Evolutionary conservation across 345 rosid genomes (phyloP).

Genomic region (Arabidopsis suecica): DNA sequence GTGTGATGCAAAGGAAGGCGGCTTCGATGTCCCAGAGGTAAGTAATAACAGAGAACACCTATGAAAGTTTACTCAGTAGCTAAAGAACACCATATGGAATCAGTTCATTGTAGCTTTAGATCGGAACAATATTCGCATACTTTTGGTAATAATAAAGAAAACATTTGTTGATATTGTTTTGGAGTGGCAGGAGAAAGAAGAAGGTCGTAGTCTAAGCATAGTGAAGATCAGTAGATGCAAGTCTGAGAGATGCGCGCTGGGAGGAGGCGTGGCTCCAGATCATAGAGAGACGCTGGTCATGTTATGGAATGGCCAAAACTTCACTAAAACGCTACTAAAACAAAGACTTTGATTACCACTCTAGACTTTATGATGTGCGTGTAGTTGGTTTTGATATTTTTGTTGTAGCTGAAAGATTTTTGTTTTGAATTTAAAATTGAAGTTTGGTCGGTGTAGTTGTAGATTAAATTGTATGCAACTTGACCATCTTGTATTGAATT

Average conservation of each 20-base stretch:
- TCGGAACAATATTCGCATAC: slow-evolving; percentile 10
- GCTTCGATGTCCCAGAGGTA: slow-evolving; percentile 69
- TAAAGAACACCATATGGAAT: neutral
- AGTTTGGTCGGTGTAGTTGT: neutral
- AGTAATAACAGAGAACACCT: slow-evolving; percentile 33
- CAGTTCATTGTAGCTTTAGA: neutral
- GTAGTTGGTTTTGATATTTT: neutral
- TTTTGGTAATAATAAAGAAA: neutral
- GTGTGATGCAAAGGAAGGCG: slow-evolving; percentile 77
- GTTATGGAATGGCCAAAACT: slow-evolving; percentile 54
- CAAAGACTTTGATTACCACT: slow-evolving; percentile 56
- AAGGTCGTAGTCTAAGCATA: slow-evolving; percentile 47
- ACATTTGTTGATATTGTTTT: neutral
- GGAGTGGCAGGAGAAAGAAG: slow-evolving; percentile 39
- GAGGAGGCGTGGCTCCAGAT: slow-evolving; percentile 41
- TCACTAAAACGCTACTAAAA: slow-evolving; percentile 56
- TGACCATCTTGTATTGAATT: neutral
- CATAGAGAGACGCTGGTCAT: slow-evolving; percentile 66
- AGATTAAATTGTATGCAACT: neutral
- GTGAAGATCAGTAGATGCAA: slow-evolving; percentile 74
- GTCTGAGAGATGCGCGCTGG: slow-evolving; percentile 46
- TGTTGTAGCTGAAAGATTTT: slow-evolving; percentile 11
- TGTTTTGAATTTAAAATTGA: neutral
- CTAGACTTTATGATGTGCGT: neutral
- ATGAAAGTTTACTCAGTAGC: neutral